Evolutionary conservation across 371 early-diverging fungal genomes (phyloP).

Genomic region (Haplosporangium sp.): DNA sequence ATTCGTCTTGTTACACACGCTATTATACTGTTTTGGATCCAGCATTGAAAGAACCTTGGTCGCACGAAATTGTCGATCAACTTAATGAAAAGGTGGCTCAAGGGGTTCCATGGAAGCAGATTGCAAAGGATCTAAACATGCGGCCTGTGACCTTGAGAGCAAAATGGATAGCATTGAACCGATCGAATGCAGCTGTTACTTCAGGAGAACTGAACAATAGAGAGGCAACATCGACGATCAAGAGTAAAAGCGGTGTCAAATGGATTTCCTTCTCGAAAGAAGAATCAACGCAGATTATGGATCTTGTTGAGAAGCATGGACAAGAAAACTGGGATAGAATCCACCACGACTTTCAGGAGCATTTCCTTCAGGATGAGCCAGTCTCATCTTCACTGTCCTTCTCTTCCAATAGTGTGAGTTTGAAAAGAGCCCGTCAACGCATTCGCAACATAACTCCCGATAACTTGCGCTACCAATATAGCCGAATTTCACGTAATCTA

Average conservation of each 20-base stretch:
- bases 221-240: no score
- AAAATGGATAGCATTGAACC: conserved; percentile 18
- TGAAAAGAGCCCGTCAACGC: not conserved
- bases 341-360: conserved; percentile 21
- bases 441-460: conserved; percentile 3
- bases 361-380: conserved; percentile 2
- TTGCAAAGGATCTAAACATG: conserved; percentile 28
- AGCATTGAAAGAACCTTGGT: conserved; percentile 18
- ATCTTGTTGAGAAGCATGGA: conserved; percentile 23
- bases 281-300: conserved; percentile 17
- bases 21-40: conserved; percentile 34
- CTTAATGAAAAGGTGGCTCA: conserved; percentile 21
- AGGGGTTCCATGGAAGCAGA: conserved; percentile 28
- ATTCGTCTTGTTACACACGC: conserved; percentile 39
- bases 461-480: conserved; percentile 19
- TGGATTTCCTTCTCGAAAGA: conserved; percentile 27
- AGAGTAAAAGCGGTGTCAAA: not conserved
- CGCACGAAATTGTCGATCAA: not conserved
- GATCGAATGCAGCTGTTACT: not conserved
- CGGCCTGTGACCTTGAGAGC: conserved; percentile 14
- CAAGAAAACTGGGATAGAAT: conserved; percentile 17
- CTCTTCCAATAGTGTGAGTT: no score
- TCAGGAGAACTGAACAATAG: not conserved
- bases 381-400: no score
- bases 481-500: conserved; percentile 10